Evolutionary conservation across 257 asterid species (phyloP).

Genomic region (Capsicum rhomboideum): DNA sequence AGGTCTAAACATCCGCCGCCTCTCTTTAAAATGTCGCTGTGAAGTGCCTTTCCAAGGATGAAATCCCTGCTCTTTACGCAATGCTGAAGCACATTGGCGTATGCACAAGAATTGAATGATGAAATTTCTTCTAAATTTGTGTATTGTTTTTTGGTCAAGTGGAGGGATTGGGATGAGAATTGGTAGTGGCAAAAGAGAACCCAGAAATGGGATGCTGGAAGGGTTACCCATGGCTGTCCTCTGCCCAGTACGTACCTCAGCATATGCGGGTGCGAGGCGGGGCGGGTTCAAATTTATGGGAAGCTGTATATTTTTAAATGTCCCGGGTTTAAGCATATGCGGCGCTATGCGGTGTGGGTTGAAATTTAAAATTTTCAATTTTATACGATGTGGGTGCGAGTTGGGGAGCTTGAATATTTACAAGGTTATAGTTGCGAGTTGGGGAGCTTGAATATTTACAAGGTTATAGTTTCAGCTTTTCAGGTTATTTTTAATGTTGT

Average conservation of each 20-base stretch:
- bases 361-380: too few species aligned
- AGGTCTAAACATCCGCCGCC: slow-evolving; percentile 42
- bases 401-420: too few species aligned
- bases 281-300: too few species aligned
- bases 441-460: too few species aligned
- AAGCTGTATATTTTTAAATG: too few species aligned
- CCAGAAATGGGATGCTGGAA: background rate
- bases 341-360: too few species aligned
- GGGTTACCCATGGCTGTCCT: slow-evolving; percentile 8
- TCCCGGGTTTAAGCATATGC: too few species aligned
- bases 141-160: slow-evolving; percentile 7
- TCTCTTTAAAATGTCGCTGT: slow-evolving; percentile 19
- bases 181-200: background rate
- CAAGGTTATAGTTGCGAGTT: too few species aligned
- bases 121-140: slow-evolving; percentile 4
- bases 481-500: too few species aligned
- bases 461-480: too few species aligned
- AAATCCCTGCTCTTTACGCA: slow-evolving; percentile 10
- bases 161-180: slow-evolving; percentile 7
- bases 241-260: slow-evolving; percentile 6
- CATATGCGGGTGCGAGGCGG: background rate
- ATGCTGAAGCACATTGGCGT: slow-evolving; percentile 16
- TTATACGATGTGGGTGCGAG: too few species aligned
- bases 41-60: slow-evolving; percentile 14
- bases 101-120: slow-evolving; percentile 43